Evolutionary conservation across 1,284 basidiomycete genomes (phyloP).

Genomic region (Ceraceosorus bombacis): DNA sequence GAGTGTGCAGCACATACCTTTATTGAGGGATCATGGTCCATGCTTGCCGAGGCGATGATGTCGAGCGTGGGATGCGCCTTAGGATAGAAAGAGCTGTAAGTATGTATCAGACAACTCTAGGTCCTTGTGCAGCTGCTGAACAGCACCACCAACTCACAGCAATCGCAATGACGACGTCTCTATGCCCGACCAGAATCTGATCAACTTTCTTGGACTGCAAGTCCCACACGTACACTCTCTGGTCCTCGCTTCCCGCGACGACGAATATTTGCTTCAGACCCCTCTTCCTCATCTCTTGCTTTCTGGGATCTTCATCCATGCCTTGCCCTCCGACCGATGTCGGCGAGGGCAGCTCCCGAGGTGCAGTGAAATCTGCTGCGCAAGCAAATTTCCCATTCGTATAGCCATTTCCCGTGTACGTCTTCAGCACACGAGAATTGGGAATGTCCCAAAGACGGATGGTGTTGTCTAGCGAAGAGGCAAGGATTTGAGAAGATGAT

Average conservation of each 20-base stretch:
- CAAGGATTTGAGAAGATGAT: constrained; percentile 78
- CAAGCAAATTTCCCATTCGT: constrained; percentile 66
- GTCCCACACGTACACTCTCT: constrained; percentile 81
- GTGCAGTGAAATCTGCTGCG: constrained; percentile 17
- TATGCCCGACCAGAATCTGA: constrained; percentile 68
- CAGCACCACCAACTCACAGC: constrained; percentile 12
- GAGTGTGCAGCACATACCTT: neutral
- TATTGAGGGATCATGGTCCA: too few relatives aligned
- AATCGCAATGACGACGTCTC: constrained; percentile 50
- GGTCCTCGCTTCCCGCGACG: constrained; percentile 82
- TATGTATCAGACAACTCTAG: neutral
- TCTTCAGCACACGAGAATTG: constrained; percentile 84
- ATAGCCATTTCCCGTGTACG: constrained; percentile 65
- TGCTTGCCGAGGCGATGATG: neutral
- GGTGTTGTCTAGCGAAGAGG: constrained; percentile 82
- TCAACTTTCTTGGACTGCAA: constrained; percentile 71
- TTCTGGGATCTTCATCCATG: neutral
- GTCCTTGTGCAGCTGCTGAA: neutral
- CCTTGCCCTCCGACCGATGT: neutral
- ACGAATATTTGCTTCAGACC: constrained; percentile 49
- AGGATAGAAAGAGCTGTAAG: neutral
- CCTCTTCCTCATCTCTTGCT: constrained; percentile 9
- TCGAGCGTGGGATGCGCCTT: neutral
- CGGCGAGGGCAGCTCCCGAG: neutral
- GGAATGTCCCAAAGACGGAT: constrained; percentile 90